These are phyloP conservation scores for Populus ilicifolia DNA, from an alignment of 345 rosid species.

Conservation along the genomic window DNA sequence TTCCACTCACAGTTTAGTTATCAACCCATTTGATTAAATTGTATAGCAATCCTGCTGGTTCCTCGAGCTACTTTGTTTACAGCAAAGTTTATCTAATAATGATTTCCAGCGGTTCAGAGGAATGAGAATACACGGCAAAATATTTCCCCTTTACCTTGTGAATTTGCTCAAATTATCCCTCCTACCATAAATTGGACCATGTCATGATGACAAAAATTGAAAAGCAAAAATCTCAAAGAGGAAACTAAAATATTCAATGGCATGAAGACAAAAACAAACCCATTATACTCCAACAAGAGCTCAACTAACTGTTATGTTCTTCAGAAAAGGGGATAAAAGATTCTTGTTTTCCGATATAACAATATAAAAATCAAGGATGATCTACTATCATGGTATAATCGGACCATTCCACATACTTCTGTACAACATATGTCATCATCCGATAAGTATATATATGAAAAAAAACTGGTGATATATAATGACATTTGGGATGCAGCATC, in stretches of 20 bases:
- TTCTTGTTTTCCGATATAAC: too few relatives aligned
- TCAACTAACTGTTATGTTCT: too few relatives aligned
- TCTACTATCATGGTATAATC: neutral
- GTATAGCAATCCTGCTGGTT: conserved; percentile 14
- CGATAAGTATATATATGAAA: too few relatives aligned
- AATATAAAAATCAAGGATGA: neutral
- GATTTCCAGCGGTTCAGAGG: neutral
- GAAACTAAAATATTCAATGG: too few relatives aligned
- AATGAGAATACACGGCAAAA: neutral
- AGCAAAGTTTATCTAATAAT: neutral
- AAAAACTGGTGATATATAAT: neutral
- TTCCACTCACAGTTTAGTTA: neutral
- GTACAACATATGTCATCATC: neutral
- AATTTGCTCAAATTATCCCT: neutral
- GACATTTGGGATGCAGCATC: neutral
- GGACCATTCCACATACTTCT: neutral
- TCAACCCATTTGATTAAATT: neutral
- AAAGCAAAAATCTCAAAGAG: neutral
- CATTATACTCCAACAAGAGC: too few relatives aligned
- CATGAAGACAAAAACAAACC: too few relatives aligned
- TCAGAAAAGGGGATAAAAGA: too few relatives aligned
- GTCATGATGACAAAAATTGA: neutral
- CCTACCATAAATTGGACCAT: neutral
- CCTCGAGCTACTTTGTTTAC: neutral
- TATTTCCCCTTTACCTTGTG: neutral